These are phyloP conservation scores for Jamesozyma spencerorum DNA, from an alignment of 805 yeast genomes.

Conservation along the genomic window DNA sequence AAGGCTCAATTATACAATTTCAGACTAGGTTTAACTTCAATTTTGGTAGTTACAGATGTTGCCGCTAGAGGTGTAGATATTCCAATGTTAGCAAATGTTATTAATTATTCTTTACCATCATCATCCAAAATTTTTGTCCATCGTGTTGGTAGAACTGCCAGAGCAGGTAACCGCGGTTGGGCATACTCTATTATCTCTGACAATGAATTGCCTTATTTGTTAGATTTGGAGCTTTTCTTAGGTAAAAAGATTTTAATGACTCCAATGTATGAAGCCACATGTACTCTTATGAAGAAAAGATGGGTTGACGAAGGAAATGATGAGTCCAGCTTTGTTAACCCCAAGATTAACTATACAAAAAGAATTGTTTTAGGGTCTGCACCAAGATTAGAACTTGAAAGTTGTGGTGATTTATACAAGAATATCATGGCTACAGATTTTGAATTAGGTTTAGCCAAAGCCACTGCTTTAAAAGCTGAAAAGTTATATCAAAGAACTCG, in stretches of 20 bases:
- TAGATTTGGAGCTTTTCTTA: slow-evolving; percentile 83
- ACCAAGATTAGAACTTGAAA: slow-evolving; percentile 67
- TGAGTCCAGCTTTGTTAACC: slow-evolving; percentile 35
- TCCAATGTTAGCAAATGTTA: slow-evolving; percentile 89
- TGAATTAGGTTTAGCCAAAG: slow-evolving; percentile 55
- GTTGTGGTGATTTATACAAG: slow-evolving; percentile 61
- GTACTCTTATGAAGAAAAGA: slow-evolving; percentile 41
- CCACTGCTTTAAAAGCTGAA: slow-evolving; percentile 81
- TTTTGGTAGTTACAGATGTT: slow-evolving; percentile 95
- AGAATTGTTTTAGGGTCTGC: slow-evolving; percentile 75
- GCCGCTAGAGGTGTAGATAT: slow-evolving; percentile 99
- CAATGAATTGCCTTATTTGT: slow-evolving; percentile 76
- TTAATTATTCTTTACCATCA: slow-evolving; percentile 83
- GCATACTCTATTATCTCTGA: slow-evolving; percentile 86
- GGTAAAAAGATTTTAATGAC: slow-evolving; percentile 73
- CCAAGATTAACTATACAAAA: slow-evolving; percentile 61
- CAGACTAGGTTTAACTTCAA: slow-evolving; percentile 69
- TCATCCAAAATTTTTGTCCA: slow-evolving; percentile 91
- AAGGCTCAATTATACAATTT: slow-evolving; percentile 78
- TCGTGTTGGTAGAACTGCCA: slow-evolving; percentile 98
- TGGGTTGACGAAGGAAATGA: slow-evolving; percentile 34
- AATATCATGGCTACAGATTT: slow-evolving; percentile 50
- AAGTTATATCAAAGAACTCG: slow-evolving; percentile 78
- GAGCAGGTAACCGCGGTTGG: slow-evolving; percentile 98
- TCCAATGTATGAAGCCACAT: slow-evolving; percentile 55